Evolutionary conservation across 768 basidiomycete species (phyloP).

Genomic region (Gyrodon lividus): DNA sequence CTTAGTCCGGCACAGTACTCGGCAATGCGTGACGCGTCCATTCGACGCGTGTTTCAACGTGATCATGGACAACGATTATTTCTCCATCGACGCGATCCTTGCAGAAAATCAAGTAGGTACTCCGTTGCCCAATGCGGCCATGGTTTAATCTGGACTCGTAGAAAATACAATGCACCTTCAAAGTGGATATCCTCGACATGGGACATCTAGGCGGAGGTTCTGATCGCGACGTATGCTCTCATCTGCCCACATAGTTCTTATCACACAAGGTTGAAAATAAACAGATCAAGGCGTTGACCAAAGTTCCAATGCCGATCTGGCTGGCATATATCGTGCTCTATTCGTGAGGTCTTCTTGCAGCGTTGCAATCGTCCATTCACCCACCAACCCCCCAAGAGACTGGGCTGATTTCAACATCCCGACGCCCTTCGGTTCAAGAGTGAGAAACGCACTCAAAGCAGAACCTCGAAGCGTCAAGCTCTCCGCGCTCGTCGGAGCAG

Average conservation of each 20-base stretch:
- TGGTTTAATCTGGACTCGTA: conserved; percentile 27
- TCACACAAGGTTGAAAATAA: conserved; percentile 3
- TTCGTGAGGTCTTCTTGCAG: conserved; percentile 46
- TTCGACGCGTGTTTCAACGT: conserved; percentile 21
- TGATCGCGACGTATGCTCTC: conserved; percentile 69
- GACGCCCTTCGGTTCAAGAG: conserved; percentile 68
- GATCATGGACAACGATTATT: conserved; percentile 92
- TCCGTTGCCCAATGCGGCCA: background rate
- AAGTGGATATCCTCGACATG: conserved; percentile 78
- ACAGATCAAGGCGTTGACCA: conserved; percentile 76
- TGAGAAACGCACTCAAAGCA: conserved; percentile 85
- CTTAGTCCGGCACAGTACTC: background rate
- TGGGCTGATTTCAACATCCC: conserved; percentile 91
- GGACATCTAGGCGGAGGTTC: conserved; percentile 87
- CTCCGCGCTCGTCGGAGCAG: conserved; percentile 79
- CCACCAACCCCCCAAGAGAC: conserved; percentile 47
- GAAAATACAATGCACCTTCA: conserved; percentile 95
- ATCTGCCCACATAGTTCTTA: background rate
- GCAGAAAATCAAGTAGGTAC: conserved; percentile 79
- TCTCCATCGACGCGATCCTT: conserved; percentile 86
- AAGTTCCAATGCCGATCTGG: conserved; percentile 88
- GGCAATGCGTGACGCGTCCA: conserved; percentile 14
- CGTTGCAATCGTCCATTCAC: background rate
- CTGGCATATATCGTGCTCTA: conserved; percentile 83
- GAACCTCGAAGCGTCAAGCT: conserved; percentile 85